Percentiles rank a stretch among this genome's conserved stretches.
Evolutionary conservation across 75 land plant genomes (phyloP).

Genomic region (Selaginella tamariscina): DNA sequence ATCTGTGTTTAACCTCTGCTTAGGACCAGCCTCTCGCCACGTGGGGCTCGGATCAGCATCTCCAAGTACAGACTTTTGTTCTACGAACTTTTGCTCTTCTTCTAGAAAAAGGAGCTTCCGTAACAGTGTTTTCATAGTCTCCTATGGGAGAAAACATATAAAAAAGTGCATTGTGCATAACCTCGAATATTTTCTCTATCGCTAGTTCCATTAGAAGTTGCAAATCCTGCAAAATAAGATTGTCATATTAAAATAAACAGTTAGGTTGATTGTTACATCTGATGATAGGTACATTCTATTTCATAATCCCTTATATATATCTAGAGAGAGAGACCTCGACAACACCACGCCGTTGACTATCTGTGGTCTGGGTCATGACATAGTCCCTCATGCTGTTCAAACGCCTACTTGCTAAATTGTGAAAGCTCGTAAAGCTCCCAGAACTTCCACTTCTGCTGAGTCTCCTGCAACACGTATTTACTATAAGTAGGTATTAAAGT

Average conservation of each 20-base stretch:
- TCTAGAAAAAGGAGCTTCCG: constrained; percentile 30
- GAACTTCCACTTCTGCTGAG: constrained; percentile 17
- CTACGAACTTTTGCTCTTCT: constrained; percentile 12
- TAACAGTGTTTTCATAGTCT: constrained; percentile 28
- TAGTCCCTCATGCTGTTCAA: constrained; percentile 39
- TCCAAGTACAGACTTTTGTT: constrained; percentile 51
- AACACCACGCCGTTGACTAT: constrained; percentile 73
- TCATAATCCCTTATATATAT: background rate
- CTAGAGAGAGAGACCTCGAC: constrained; percentile 53
- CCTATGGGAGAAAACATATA: constrained; percentile 54
- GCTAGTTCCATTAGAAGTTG: constrained; percentile 77
- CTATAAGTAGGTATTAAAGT: no score
- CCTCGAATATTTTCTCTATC: constrained; percentile 75
- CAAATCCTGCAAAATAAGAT: constrained; percentile 43
- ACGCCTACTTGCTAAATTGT: constrained; percentile 28
- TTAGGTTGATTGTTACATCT: background rate
- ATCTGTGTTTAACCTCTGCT: constrained; percentile 69
- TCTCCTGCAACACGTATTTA: no score
- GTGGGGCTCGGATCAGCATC: constrained; percentile 51
- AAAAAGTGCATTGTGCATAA: constrained; percentile 47
- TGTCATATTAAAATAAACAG: constrained; percentile 1
- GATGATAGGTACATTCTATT: background rate
- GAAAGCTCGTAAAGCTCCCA: constrained; percentile 22
- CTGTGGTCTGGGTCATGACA: constrained; percentile 40
- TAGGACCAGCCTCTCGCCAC: constrained; percentile 30